Evolutionary conservation across 139 green algal genomes (phyloP), one percentile per base, ranked within the genome.

Genomic region (Diplosphaera chodatii): DNA sequence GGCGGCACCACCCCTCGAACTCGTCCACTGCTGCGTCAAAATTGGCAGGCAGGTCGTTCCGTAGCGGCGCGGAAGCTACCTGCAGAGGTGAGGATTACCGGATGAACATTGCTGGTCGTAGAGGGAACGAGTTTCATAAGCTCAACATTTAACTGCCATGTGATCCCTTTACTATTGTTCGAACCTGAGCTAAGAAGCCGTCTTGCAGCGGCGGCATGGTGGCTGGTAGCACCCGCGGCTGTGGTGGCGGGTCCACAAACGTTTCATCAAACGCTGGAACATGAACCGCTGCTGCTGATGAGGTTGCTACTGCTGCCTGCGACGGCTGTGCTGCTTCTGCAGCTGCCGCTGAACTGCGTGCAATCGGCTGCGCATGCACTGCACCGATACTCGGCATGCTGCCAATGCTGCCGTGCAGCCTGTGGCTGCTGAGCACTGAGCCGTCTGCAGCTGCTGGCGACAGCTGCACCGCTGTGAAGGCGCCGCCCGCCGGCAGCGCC

Each of bases 351-450:
- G 27, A 15, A 6, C 10, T 28, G 21, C 22, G 8, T 15, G 27
- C 18, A 5, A 65, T 3, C 22, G 66, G 66, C 34, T 22, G 41
- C 18, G 66, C 66, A 23, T 70, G 32, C n/a, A 70, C 37, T 10
- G 21, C 66, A 34, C 23, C 34, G 20, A 70, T 70, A 34, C 34
- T 33, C 6, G 29, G 66, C 41, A 31, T 27, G 25, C 66, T 34
- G 22, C 23, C 10, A 10, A 5, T 23, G n/a, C 32, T 33, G 18
- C 48, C 13, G 28, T 62, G 28, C 32, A 70, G 34, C 22, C 66
- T 37, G 66, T 70, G 66, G 27, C n/a, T 70, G 66, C 66, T 70
- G 66, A 32, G 3, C 30, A 74, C 69, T 4, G 31, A 41, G 20
- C 32, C 69, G 21, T 55, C 55, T 31, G 30, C 41, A 31, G 21